Evolutionary conservation across 345 rosid species (phyloP), one percentile per base, ranked within the genome.

Genomic region (Zanthoxylum bungeanum): DNA sequence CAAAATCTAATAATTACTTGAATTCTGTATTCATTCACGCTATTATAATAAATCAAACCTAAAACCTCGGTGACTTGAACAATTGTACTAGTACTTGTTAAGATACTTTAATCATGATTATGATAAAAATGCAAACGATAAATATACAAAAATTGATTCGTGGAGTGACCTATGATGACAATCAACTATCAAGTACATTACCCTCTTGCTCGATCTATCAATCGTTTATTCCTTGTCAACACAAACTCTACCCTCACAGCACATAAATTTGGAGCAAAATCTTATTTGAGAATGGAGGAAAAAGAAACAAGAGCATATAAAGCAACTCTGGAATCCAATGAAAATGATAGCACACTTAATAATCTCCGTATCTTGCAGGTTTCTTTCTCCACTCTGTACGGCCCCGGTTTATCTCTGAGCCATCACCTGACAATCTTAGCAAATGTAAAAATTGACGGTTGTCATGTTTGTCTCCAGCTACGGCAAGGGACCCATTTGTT

Each of bases 371-470:
- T 80, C 89, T 81, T 5, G 78, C 19, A 3, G 79, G 71, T 66
- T 94, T 94, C 84, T 84, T 89, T 78, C 92, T 86, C 98, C 97
- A 94, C 65, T 84, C 86, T 7, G 97, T 87, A 42, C 89, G 85
- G 27, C 99, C 96, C 5, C 91, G 87, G 79, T 89, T 95, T 70
- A 95, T 92, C 79, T 95, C 98, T 31, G 80, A 86, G 57, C 97
- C 91, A 10, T 90, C 81, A 30, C 85, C 75, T 6, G 99, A 82
- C 77, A 89, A 73, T 79, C 99, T 87, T 57, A 92, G 77, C 34
- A 95, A 75, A 79, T 95, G 99, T 75, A 87, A 75, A 77, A 92
- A 95, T 69, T 82, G 85, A 21, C 33, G 77, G 64, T 52, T 56
- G 30, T 78, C 80, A 24, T 82, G 69, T 36, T 72, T 69, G 39